These are phyloP conservation scores for Emmonsia crescens DNA, from an alignment of 2,329 filamentous ascomycete genomes.

Conservation along the genomic window DNA sequence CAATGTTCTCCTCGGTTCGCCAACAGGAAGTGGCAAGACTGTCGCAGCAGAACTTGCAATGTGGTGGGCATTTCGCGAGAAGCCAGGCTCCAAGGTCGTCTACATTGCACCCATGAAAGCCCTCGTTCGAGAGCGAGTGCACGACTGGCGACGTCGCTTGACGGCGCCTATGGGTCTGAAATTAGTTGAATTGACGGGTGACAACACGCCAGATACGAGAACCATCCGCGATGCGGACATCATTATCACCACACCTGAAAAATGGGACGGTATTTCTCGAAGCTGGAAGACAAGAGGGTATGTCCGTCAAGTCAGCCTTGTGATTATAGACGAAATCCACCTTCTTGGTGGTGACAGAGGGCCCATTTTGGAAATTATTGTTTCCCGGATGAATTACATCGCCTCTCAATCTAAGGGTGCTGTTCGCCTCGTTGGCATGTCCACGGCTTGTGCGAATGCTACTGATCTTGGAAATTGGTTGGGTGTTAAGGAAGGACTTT, in stretches of 20 bases:
- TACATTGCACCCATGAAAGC: conserved; percentile 99
- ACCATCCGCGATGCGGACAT: conserved; percentile 95
- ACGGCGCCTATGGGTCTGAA: conserved; percentile 75
- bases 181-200: conserved; percentile 89
- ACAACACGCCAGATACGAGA: conserved; percentile 93
- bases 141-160: conserved; percentile 82
- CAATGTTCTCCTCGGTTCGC: conserved; percentile 89
- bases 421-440: conserved; percentile 94
- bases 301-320: conserved; percentile 84
- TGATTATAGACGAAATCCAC: conserved; percentile 98
- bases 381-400: conserved; percentile 92
- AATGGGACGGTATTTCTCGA: conserved; percentile 98
- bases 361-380: conserved; percentile 96
- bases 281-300: conserved; percentile 98
- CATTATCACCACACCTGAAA: conserved; percentile 98
- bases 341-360: conserved; percentile 91
- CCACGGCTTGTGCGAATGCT: conserved; percentile 93
- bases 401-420: conserved; percentile 83
- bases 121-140: conserved; percentile 86
- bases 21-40: conserved; percentile 95
- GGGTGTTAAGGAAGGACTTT: conserved; percentile 87
- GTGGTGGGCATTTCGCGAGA: conserved; percentile 98
- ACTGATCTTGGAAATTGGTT: conserved; percentile 92
- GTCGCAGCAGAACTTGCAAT: conserved; percentile 92
- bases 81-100: conserved; percentile 90